A percentile compares a stretch with the other conserved stretches of the same genome.
Evolutionary conservation across 208 protist species (phyloP).

Genomic region (Acanthamoeba lenticulata): DNA sequence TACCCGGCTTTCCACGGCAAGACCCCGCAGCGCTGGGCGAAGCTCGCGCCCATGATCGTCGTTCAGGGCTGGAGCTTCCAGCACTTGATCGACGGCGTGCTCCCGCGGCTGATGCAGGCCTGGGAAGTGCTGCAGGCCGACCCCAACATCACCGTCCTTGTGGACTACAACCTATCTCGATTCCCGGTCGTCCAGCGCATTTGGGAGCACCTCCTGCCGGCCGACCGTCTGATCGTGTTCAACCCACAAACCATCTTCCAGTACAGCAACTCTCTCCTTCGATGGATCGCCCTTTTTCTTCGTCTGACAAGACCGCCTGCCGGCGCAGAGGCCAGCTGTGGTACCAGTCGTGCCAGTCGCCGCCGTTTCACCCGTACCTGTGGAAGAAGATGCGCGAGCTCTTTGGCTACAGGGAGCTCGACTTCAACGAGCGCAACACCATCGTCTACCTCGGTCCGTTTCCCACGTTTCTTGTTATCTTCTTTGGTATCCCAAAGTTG

Average conservation of each 20-base stretch:
- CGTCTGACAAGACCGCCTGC: no score
- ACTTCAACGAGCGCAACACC: not conserved
- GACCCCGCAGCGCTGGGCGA: not conserved
- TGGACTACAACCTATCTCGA: not conserved
- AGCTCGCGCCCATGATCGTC: constrained; percentile 24
- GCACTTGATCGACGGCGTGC: constrained; percentile 39
- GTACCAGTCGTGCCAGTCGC: constrained; percentile 43
- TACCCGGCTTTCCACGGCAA: not conserved
- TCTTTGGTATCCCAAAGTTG: no score
- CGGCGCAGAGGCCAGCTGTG: not conserved
- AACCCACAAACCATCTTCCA: not conserved
- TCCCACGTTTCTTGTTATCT: not conserved
- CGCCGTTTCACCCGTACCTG: constrained; percentile 18
- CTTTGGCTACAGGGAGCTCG: not conserved
- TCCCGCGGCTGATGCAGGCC: constrained; percentile 10
- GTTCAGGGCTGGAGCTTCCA: constrained; percentile 39
- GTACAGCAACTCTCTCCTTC: no score
- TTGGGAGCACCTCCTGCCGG: not conserved
- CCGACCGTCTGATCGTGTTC: constrained; percentile 11
- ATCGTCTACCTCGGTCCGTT: constrained; percentile 22
- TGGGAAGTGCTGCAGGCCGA: not conserved
- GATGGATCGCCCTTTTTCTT: no score
- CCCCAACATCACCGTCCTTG: constrained; percentile 14
- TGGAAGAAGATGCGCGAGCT: constrained; percentile 31
- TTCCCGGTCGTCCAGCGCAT: constrained; percentile 5